phyloP scores from a whole-genome alignment of 2,329 filamentous ascomycete species.

The Apiospora phragmitis region DNA sequence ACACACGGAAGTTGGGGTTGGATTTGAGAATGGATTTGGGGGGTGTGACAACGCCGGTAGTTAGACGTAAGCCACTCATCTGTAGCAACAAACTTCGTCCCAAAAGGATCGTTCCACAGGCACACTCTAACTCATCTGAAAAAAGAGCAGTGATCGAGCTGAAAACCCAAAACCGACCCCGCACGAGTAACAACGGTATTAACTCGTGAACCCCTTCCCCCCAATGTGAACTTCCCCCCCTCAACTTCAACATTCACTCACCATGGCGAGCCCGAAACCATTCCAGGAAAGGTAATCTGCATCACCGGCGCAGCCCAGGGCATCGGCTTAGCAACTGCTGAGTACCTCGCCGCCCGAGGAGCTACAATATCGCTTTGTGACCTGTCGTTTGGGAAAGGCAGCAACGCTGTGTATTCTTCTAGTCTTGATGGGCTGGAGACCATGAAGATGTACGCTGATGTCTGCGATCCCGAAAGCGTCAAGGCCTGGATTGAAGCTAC shows the following conservation, averaged over 20 bases:
- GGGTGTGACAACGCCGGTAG: too few relatives aligned
- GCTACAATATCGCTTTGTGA: not conserved
- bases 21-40: not conserved
- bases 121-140: not conserved
- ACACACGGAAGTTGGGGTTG: not conserved
- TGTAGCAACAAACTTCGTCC: not conserved
- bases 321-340: not conserved
- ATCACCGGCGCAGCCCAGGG: not conserved
- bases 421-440: not conserved
- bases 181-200: not conserved
- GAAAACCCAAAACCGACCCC: not conserved
- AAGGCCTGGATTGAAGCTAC: constrained; percentile 35
- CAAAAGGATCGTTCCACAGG: not conserved
- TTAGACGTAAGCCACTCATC: rapidly evolving
- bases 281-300: not conserved
- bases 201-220: not conserved
- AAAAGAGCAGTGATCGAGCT: not conserved
- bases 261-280: not conserved
- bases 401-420: not conserved
- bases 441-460: constrained; percentile 25
- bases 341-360: not conserved
- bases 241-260: not conserved
- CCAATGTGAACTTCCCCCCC: too few relatives aligned
- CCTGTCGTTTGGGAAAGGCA: not conserved
- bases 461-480: constrained; percentile 33